A percentile compares a stretch with the other conserved stretches of the same genome.
phyloP scores from a whole-genome alignment of 148 eudicot species.

The Cornus kousa region DNA sequence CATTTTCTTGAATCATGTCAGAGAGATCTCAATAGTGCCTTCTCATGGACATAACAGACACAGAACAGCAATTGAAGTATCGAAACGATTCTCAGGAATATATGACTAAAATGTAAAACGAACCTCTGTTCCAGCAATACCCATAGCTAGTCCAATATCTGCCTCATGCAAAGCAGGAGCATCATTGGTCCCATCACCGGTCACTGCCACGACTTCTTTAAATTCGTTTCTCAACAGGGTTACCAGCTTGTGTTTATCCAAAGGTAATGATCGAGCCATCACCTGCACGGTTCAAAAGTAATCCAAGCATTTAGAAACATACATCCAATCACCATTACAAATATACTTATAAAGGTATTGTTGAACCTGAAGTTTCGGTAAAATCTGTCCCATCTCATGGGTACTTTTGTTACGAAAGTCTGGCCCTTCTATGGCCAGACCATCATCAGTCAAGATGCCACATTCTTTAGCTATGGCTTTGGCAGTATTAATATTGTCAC shows the following conservation, averaged over 20 bases:
- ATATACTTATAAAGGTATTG: background rate
- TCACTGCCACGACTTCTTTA: conserved; percentile 61
- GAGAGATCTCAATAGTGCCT: too few species aligned
- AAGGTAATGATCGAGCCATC: conserved; percentile 61
- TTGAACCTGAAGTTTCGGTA: conserved; percentile 71
- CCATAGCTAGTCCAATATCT: conserved; percentile 72
- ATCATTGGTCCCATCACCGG: conserved; percentile 71
- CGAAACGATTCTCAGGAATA: background rate
- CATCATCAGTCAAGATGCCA: conserved; percentile 69
- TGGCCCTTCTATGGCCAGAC: conserved; percentile 74
- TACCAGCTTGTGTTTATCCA: conserved; percentile 62
- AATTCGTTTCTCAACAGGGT: conserved; percentile 39
- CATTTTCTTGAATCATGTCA: too few species aligned
- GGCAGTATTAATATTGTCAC: conserved; percentile 84
- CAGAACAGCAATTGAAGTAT: background rate
- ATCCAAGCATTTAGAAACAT: background rate
- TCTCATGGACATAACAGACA: too few species aligned
- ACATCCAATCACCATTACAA: background rate
- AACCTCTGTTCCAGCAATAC: conserved; percentile 72
- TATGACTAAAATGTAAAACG: background rate
- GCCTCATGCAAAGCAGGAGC: conserved; percentile 73
- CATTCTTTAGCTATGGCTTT: conserved; percentile 91
- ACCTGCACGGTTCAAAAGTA: conserved; percentile 30
- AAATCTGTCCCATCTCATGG: conserved; percentile 57
- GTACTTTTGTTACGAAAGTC: conserved; percentile 52